A percentile compares a stretch with the other conserved stretches of the same genome.
These are phyloP conservation scores for Quercus engelmannii DNA, from an alignment of 306 rosid species.

Conservation along the genomic window DNA sequence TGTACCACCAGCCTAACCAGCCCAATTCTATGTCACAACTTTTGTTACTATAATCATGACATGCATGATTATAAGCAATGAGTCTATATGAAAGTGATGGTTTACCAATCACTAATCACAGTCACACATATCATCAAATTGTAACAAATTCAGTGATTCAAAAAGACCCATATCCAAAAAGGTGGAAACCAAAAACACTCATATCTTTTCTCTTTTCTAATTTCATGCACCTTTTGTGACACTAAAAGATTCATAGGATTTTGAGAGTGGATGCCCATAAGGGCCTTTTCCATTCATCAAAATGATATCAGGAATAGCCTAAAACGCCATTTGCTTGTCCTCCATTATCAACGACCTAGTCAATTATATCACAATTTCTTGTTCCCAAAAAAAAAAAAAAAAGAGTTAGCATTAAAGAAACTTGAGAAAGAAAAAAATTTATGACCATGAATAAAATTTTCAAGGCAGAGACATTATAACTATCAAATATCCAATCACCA, in stretches of 20 bases:
- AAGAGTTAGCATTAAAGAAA: not conserved
- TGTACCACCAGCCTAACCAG: not conserved
- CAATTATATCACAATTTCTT: conserved; percentile 32
- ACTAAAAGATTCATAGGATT: conserved; percentile 46
- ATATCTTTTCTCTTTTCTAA: not conserved
- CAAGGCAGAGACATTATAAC: conserved; percentile 54
- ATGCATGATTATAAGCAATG: too few species aligned
- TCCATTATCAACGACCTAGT: conserved; percentile 28
- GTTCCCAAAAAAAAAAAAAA: not conserved
- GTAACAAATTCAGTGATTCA: accelerated
- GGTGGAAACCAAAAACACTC: not conserved
- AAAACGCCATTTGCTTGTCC: not conserved
- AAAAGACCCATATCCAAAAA: too few species aligned
- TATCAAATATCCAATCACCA: conserved; percentile 71
- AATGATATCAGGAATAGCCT: conserved; percentile 40
- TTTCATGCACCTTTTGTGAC: conserved; percentile 55
- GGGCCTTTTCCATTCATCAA: conserved; percentile 76
- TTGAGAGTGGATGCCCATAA: conserved; percentile 29
- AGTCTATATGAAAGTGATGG: accelerated
- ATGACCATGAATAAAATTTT: not conserved
- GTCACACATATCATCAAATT: too few species aligned
- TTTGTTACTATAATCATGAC: too few species aligned
- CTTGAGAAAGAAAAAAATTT: not conserved
- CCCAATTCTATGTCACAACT: not conserved
- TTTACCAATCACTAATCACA: too few species aligned